A percentile compares a stretch with the other conserved stretches of the same genome.
Evolutionary conservation across 2,329 filamentous ascomycete genomes (phyloP).

Genomic region (Juglanconis juglandina): DNA sequence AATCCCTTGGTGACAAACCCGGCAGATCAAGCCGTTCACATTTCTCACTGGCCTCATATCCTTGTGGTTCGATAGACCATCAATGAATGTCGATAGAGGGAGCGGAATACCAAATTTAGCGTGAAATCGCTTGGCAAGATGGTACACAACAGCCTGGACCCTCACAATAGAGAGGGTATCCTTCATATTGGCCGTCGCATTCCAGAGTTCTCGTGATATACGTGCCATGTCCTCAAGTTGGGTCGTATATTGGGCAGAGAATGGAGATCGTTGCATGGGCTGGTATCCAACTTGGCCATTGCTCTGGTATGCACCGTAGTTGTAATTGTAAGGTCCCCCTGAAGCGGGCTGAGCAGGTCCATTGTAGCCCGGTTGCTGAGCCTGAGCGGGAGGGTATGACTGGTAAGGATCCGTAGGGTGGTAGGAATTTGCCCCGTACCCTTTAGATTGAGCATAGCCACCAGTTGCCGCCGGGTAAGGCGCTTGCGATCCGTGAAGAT

Average conservation of each 20-base stretch:
- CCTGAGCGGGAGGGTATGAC: constrained; percentile 25
- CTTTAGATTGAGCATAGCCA: background rate
- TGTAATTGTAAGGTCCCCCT: constrained; percentile 22
- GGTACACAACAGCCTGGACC: constrained; percentile 61
- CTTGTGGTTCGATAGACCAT: constrained; percentile 53
- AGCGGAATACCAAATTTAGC: constrained; percentile 55
- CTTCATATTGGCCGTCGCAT: constrained; percentile 54
- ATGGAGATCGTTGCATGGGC: constrained; percentile 22
- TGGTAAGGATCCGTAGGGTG: constrained; percentile 22
- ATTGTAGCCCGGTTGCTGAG: constrained; percentile 16
- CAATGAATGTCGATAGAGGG: constrained; percentile 56
- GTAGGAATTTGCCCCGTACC: constrained; percentile 16
- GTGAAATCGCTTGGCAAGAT: constrained; percentile 56
- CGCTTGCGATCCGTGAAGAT: constrained; percentile 25
- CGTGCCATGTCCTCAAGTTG: constrained; percentile 52
- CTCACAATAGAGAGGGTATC: constrained; percentile 61
- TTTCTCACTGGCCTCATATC: constrained; percentile 55
- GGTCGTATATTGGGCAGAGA: constrained; percentile 41
- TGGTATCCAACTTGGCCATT: constrained; percentile 20
- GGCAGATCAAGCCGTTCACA: constrained; percentile 53
- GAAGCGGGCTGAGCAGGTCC: constrained; percentile 17
- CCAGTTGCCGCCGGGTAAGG: constrained; percentile 20
- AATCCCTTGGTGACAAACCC: constrained; percentile 45
- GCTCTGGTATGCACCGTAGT: constrained; percentile 23
- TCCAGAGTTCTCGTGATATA: constrained; percentile 62